Conservation (phyloP, 2,329 filamentous ascomycete species). For the Coleophoma eucalyptorum region DNA sequence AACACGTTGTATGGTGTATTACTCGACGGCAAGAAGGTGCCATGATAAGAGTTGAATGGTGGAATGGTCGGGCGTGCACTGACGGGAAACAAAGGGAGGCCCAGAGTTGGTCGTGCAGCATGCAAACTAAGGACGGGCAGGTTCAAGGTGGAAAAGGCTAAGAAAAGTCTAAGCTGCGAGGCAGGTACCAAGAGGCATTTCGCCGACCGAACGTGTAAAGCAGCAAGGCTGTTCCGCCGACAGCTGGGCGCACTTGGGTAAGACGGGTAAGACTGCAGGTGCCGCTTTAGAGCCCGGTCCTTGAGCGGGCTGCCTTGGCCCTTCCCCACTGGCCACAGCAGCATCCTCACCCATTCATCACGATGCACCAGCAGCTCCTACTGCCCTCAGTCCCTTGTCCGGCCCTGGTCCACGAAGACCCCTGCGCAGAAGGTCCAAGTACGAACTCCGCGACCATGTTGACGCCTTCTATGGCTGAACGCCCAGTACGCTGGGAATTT, state of each 20-base stretch:
- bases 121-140: not conserved
- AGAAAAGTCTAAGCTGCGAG: not conserved
- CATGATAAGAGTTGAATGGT: not conserved
- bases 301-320: not conserved
- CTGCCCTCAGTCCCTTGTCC: not conserved
- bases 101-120: not conserved
- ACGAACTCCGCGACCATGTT: not conserved
- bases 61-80: not conserved
- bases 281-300: not conserved
- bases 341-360: not conserved
- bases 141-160: not conserved
- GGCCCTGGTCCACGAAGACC: not conserved
- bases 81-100: not conserved
- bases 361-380: not conserved
- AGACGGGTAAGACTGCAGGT: not conserved
- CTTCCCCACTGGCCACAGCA: not conserved
- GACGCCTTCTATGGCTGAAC: not conserved
- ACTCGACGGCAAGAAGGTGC: not conserved
- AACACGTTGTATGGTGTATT: not conserved
- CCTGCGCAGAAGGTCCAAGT: not conserved
- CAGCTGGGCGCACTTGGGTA: too few species aligned
- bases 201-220: not conserved
- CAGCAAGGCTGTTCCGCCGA: too few species aligned
- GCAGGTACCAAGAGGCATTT: not conserved
- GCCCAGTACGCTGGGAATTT: not conserved